phyloP scores from a whole-genome alignment of 2,329 filamentous ascomycete genomes.

The Raffaelea albimanens region DNA sequence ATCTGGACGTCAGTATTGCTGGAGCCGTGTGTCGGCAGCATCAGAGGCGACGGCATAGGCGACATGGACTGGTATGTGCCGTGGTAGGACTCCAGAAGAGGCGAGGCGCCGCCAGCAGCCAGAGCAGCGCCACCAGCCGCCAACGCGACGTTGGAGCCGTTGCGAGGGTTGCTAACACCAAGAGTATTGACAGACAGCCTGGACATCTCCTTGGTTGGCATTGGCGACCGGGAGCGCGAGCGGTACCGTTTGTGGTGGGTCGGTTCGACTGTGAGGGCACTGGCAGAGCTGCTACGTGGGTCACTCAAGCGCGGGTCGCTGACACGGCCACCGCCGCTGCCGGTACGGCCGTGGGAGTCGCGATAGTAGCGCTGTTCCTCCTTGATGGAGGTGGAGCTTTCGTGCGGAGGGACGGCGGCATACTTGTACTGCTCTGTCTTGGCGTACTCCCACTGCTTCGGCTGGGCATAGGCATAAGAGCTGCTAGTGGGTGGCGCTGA shows the following conservation, averaged over 20 bases:
- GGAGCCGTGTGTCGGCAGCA: conserved; percentile 39
- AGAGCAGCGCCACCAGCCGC: conserved; percentile 52
- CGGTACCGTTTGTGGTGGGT: conserved; percentile 22
- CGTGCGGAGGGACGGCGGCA: conserved; percentile 17
- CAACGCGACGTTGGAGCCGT: conserved; percentile 30
- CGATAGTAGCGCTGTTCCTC: conserved; percentile 6
- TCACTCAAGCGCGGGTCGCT: conserved; percentile 20
- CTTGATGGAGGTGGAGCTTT: conserved; percentile 2
- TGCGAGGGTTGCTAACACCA: conserved; percentile 19
- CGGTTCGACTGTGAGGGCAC: conserved; percentile 33
- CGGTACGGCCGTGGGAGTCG: not conserved
- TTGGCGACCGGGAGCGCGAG: conserved; percentile 33
- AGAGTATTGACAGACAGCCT: conserved; percentile 40
- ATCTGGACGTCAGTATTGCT: conserved; percentile 14
- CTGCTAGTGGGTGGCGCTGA: not conserved
- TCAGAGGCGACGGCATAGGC: conserved; percentile 80
- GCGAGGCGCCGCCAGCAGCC: conserved; percentile 60
- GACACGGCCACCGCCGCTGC: conserved; percentile 12
- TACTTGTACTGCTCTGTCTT: conserved; percentile 23
- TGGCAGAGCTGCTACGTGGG: conserved; percentile 24
- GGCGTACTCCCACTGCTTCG: conserved; percentile 29
- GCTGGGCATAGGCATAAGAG: conserved; percentile 19
- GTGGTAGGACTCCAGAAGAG: conserved; percentile 82
- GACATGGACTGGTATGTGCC: conserved; percentile 93
- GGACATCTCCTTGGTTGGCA: conserved; percentile 42